Percentiles rank a stretch among this genome's conserved stretches.
Evolutionary conservation across 345 rosid species (phyloP).

Genomic region (Heritiera fomes): DNA sequence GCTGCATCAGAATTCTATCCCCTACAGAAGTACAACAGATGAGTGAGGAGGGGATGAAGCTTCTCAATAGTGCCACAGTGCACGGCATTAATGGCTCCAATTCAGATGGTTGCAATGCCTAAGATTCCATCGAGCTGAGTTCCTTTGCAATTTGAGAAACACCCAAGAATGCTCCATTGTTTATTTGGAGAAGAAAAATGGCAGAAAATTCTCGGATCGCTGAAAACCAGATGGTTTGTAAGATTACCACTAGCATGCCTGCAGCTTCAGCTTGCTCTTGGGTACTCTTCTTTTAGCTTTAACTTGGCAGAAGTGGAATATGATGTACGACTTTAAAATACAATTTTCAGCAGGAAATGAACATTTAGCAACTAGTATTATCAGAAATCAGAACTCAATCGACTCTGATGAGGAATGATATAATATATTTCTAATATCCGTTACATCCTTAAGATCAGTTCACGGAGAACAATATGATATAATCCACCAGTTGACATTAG

Average conservation of each 20-base stretch:
- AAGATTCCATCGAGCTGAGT: background rate
- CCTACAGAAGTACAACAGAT: slow-evolving; percentile 95
- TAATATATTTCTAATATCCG: background rate
- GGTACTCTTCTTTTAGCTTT: slow-evolving; percentile 13
- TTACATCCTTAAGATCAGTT: background rate
- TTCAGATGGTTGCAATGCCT: slow-evolving; percentile 32
- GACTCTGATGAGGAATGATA: background rate
- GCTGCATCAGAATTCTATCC: slow-evolving; percentile 91
- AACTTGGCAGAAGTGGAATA: background rate
- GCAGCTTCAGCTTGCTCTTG: background rate
- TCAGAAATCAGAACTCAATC: background rate
- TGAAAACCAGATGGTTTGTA: too few relatives aligned
- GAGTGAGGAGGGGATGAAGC: slow-evolving; percentile 99
- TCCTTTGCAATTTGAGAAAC: background rate
- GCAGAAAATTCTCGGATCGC: background rate
- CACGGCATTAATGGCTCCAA: slow-evolving; percentile 44
- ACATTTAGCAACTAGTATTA: slow-evolving; percentile 9
- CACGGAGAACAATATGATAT: background rate
- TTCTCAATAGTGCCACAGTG: slow-evolving; percentile 65
- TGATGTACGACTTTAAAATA: background rate
- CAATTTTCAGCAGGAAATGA: slow-evolving; percentile 22
- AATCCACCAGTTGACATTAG: too few relatives aligned
- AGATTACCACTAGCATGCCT: background rate
- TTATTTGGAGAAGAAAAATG: background rate
- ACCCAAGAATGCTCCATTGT: background rate